These are phyloP conservation scores for Pseudonitzschia multiseries DNA, from an alignment of 108 stramenopile genomes.

Conservation along the genomic window DNA sequence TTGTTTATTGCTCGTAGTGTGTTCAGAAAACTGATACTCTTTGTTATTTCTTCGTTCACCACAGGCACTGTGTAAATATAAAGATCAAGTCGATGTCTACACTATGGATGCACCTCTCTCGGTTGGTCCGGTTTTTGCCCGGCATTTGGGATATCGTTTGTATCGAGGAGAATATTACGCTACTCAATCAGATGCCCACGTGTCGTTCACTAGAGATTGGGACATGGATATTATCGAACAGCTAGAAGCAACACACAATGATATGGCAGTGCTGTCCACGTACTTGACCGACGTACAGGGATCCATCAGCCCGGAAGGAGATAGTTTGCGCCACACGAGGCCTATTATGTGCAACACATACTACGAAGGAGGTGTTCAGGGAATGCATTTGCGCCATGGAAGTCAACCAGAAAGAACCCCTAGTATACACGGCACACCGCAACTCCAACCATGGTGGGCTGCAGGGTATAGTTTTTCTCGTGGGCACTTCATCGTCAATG, in stretches of 20 bases:
- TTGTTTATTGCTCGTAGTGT: background rate
- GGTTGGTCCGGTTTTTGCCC: constrained; percentile 89
- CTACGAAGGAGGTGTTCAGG: constrained; percentile 78
- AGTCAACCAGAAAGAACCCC: constrained; percentile 83
- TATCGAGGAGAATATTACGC: constrained; percentile 94
- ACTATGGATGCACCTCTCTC: constrained; percentile 75
- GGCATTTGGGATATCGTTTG: constrained; percentile 85
- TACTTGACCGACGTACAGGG: constrained; percentile 85
- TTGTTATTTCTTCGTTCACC: background rate
- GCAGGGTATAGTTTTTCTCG: constrained; percentile 88
- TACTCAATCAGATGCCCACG: constrained; percentile 96
- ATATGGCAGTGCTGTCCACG: constrained; percentile 91
- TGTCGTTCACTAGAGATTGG: constrained; percentile 88
- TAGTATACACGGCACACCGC: constrained; percentile 66
- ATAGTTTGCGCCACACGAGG: constrained; percentile 70
- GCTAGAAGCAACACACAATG: constrained; percentile 75
- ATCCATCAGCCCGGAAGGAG: constrained; percentile 63
- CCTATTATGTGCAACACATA: constrained; percentile 91
- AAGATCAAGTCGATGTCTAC: constrained; percentile 77
- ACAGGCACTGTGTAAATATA: constrained; percentile 70
- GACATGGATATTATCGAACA: constrained; percentile 87
- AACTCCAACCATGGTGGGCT: constrained; percentile 90
- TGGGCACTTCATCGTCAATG: constrained; percentile 85
- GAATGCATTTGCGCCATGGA: constrained; percentile 80
- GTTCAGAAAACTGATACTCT: background rate